These are phyloP conservation scores for Phytophthora tubulina DNA, from an alignment of 352 stramenopile species.

Conservation along the genomic window DNA sequence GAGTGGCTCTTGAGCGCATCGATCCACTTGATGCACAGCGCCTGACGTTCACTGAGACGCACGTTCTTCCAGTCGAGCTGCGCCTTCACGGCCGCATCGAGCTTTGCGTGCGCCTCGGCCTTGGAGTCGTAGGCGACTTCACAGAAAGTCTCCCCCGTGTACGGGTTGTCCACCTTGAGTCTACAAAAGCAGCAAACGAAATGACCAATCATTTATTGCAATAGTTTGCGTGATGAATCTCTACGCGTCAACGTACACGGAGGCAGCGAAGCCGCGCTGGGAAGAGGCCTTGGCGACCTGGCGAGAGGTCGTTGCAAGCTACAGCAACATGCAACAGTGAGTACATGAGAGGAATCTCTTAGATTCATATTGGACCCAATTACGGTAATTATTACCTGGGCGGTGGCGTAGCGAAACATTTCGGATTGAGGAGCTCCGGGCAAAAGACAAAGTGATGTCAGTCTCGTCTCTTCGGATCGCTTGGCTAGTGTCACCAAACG, in stretches of 20 bases:
- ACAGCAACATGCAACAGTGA: slow-evolving; percentile 12
- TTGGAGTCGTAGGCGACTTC: slow-evolving; percentile 72
- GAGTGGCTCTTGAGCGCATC: slow-evolving; percentile 61
- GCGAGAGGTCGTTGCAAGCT: slow-evolving; percentile 32
- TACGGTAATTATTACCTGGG: slow-evolving; percentile 20
- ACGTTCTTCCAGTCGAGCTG: slow-evolving; percentile 72
- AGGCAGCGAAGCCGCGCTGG: slow-evolving; percentile 45
- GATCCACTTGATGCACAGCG: slow-evolving; percentile 73
- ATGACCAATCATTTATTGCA: background rate
- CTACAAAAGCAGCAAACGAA: slow-evolving; percentile 25
- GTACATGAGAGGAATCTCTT: background rate
- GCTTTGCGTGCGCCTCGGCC: slow-evolving; percentile 60
- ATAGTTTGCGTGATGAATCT: background rate
- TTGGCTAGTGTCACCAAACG: slow-evolving; percentile 38
- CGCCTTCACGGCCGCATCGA: slow-evolving; percentile 63
- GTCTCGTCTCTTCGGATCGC: background rate
- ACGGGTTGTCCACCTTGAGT: slow-evolving; percentile 81
- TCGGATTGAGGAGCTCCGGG: slow-evolving; percentile 6
- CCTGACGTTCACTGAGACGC: slow-evolving; percentile 65
- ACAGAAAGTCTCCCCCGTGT: slow-evolving; percentile 71
- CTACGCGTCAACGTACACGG: slow-evolving; percentile 37
- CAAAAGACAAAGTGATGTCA: slow-evolving; percentile 30
- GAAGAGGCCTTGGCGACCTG: slow-evolving; percentile 23
- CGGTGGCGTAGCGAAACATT: slow-evolving; percentile 40
- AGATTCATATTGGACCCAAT: background rate